Percentiles rank a stretch among this genome's conserved stretches.
Conservation (phyloP, 148 eudicot genomes). For the Suaeda aralocaspica region DNA sequence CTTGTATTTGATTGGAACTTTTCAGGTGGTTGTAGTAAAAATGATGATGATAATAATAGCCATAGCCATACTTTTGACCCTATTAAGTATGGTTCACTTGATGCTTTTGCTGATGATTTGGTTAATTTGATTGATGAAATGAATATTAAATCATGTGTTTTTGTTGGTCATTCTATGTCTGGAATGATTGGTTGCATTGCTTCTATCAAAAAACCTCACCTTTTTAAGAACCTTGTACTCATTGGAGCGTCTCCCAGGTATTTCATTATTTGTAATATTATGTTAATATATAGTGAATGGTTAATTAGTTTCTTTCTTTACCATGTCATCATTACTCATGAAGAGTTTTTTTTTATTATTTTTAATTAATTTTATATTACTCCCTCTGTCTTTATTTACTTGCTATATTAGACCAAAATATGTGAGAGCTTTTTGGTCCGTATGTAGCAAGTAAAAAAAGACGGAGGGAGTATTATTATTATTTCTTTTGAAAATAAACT, state of each 20-base stretch:
- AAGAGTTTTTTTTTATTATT: too few relatives aligned
- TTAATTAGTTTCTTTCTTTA: too few relatives aligned
- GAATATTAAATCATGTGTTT: slow-evolving; percentile 42
- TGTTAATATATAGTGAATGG: too few relatives aligned
- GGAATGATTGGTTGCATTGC: slow-evolving; percentile 87
- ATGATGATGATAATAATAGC: neutral
- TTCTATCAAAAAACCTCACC: slow-evolving; percentile 69
- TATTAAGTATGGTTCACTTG: slow-evolving; percentile 41
- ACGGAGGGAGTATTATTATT: too few relatives aligned
- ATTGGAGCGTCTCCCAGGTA: slow-evolving; percentile 83
- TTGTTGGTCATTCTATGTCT: slow-evolving; percentile 87
- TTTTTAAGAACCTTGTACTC: slow-evolving; percentile 65
- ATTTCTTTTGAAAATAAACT: too few relatives aligned
- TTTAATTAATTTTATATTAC: too few relatives aligned
- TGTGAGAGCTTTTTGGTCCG: too few relatives aligned
- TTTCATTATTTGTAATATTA: too few relatives aligned
- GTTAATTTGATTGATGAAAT: slow-evolving; percentile 66
- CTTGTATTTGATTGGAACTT: slow-evolving; percentile 77
- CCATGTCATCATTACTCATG: too few relatives aligned
- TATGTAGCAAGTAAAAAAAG: too few relatives aligned
- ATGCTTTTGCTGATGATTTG: slow-evolving; percentile 69
- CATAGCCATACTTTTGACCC: slow-evolving; percentile 38
- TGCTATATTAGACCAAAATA: too few relatives aligned
- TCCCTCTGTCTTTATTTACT: too few relatives aligned
- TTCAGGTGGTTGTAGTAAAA: slow-evolving; percentile 35